Conservation (phyloP, 2,329 filamentous ascomycete species). For the Colletotrichum tamarilloi region DNA sequence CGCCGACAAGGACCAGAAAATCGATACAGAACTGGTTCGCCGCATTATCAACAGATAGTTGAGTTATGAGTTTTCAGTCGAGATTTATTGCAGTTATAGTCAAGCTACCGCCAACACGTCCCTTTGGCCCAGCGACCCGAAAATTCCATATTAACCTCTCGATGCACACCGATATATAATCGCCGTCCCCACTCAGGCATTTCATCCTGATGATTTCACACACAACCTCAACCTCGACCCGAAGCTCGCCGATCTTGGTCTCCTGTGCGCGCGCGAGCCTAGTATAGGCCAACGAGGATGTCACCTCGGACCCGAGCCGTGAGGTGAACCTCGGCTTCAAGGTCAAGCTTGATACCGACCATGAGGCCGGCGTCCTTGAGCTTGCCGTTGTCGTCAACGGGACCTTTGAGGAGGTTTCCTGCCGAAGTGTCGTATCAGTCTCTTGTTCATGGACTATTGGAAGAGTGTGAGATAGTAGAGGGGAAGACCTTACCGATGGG, state of each 20-base stretch:
- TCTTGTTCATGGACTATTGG: background rate
- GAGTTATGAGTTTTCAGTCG: background rate
- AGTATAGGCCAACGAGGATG: conserved; percentile 69
- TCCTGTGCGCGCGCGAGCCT: conserved; percentile 28
- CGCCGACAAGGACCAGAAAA: too few species aligned
- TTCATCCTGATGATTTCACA: background rate
- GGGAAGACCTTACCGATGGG: conserved; percentile 39
- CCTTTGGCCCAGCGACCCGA: background rate
- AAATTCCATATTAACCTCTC: background rate
- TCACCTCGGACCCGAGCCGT: conserved; percentile 70
- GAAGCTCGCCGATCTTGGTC: background rate
- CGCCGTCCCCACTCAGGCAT: background rate
- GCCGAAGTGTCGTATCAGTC: background rate
- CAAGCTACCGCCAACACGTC: background rate
- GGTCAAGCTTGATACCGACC: conserved; percentile 71
- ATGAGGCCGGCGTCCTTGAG: conserved; percentile 68
- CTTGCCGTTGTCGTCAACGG: conserved; percentile 66
- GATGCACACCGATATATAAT: background rate
- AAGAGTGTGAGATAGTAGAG: background rate
- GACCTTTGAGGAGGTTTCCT: conserved; percentile 68
- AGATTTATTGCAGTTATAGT: background rate
- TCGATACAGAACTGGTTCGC: background rate
- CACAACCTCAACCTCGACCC: background rate
- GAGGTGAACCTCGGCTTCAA: conserved; percentile 72
- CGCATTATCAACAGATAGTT: too few species aligned